Evolutionary conservation across 192 early-diverging fungal species (phyloP).

Genomic region (Mortierella hygrophila): DNA sequence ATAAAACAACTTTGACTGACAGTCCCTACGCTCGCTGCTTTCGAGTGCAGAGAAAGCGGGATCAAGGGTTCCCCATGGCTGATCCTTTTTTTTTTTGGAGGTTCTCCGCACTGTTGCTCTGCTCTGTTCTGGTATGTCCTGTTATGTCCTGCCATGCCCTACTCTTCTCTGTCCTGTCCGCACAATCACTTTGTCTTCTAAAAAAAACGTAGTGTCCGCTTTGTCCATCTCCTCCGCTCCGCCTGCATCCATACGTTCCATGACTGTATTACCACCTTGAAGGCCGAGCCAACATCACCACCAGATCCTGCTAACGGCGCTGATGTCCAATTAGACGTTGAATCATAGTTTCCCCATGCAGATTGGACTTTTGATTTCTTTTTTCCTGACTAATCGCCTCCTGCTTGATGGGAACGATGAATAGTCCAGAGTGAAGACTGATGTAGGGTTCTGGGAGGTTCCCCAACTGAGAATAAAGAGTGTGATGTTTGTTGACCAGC

Average conservation of each 20-base stretch:
- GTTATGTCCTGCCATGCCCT: neutral
- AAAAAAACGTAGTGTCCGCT: too few relatives aligned
- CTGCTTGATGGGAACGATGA: too few relatives aligned
- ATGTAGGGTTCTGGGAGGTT: too few relatives aligned
- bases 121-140: neutral
- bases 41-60: neutral
- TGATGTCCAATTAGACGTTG: neutral
- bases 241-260: neutral
- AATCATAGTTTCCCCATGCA: conserved; percentile 6
- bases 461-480: too few relatives aligned
- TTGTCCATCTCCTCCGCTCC: too few relatives aligned
- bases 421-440: too few relatives aligned
- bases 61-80: neutral
- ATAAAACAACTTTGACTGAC: neutral
- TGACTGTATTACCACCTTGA: neutral
- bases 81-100: neutral
- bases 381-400: neutral
- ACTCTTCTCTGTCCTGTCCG: neutral
- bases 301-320: neutral
- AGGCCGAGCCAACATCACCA: neutral
- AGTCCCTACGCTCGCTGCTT: neutral
- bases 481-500: too few relatives aligned
- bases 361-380: neutral
- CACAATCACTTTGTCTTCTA: too few relatives aligned
- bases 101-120: too few relatives aligned